Base-by-base conservation (phyloP, 805 yeast genomes). In the Wickerhamomyces ciferrii region DNA sequence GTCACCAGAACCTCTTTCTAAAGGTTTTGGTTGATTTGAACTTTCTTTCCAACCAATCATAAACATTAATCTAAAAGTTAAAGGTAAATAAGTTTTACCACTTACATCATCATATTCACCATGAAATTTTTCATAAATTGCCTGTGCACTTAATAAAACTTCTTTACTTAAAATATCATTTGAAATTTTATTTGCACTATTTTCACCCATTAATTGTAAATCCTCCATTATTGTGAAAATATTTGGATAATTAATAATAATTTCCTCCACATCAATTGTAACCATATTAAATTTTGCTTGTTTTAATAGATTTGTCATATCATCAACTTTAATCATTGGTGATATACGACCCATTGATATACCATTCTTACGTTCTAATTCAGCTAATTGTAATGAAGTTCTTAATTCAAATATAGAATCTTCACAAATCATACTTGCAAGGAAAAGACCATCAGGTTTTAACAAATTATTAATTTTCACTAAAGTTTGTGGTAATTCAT, bases 1-100 rank as follows among this genome's bases (percentile, higher is more conserved):
- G 56, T 81, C 79, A 1, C 83, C 94, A 19, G 84, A 58, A 2
- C 96, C 96, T 51, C 95, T 70, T 43, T 74, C 74, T 48, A 86
- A 72, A 1, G 96, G 92, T 59, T 82, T 69, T 3, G 91, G 89
- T 60, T 86, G 88, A 43, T 65, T 60, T 7, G 78, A 77, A 45
- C 87, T 76, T 52, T 83, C 81, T 61, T 86, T 88, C 96, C 96
- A 88, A 3, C 96, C 96, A 59, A 88, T 85, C 89, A 87, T 83
- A 60, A 83, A 84, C 23, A 87, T 78, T 45, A 88, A 78, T 49
- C 88, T 69, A 65, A 78, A 88, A 0, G 96, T 87, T 10, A 88
- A 90, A 1, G 96, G 96, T n/a, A 87, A 61, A 0, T 68, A 52
- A n/a, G n/a, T n/a, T n/a, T n/a, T n/a, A n/a, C n/a, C n/a, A n/a